phyloP scores from a whole-genome alignment of 2,329 filamentous ascomycete genomes.

The Epichloe brachyelytri region DNA sequence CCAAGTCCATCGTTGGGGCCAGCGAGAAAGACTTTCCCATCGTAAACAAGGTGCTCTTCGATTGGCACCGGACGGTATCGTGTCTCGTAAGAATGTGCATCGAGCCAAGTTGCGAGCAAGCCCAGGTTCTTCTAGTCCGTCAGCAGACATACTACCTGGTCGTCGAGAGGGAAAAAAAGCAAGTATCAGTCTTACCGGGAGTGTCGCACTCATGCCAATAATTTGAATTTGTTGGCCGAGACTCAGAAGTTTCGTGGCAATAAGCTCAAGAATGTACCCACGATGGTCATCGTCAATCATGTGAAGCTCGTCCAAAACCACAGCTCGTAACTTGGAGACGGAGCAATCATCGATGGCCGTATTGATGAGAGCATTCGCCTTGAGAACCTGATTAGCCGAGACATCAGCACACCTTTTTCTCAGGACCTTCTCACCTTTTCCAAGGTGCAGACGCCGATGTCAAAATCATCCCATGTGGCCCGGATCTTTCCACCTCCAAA shows the following conservation, averaged over 20 bases:
- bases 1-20: slow-evolving; percentile 41
- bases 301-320: slow-evolving; percentile 69
- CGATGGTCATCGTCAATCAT: slow-evolving; percentile 68
- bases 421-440: slow-evolving; percentile 42
- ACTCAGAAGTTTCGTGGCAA: slow-evolving; percentile 60
- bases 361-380: slow-evolving; percentile 67
- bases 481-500: slow-evolving; percentile 61
- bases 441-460: slow-evolving; percentile 67
- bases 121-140: slow-evolving; percentile 46
- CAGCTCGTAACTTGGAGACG: slow-evolving; percentile 48
- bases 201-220: slow-evolving; percentile 67
- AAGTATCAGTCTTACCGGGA: slow-evolving; percentile 39
- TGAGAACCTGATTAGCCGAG: slow-evolving; percentile 3
- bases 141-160: neutral
- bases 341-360: slow-evolving; percentile 58
- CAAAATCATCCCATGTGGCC: slow-evolving; percentile 58
- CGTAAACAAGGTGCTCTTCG: slow-evolving; percentile 60
- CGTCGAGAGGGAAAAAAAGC: neutral
- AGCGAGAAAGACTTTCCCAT: slow-evolving; percentile 53
- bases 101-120: slow-evolving; percentile 56
- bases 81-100: slow-evolving; percentile 59
- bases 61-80: slow-evolving; percentile 64
- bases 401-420: neutral
- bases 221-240: slow-evolving; percentile 57
- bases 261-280: slow-evolving; percentile 62